Percentiles rank a stretch among this genome's conserved stretches.
Conservation (phyloP, 768 basidiomycete species). For the Hypholoma fasciculare region DNA sequence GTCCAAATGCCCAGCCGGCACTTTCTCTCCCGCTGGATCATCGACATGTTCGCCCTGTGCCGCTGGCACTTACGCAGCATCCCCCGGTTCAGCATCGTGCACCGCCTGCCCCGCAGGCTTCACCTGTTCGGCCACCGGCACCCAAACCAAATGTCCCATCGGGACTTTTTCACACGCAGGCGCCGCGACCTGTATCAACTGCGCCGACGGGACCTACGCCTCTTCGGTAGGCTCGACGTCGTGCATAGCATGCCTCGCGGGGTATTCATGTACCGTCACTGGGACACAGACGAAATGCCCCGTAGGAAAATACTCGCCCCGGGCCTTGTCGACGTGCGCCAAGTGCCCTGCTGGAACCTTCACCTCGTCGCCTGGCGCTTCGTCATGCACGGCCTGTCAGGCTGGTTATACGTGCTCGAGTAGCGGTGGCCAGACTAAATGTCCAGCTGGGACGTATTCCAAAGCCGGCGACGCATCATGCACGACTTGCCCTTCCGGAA, state of each 20-base stretch:
- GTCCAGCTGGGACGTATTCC: not conserved
- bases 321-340: not conserved
- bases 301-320: not conserved
- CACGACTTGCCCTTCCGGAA: not conserved
- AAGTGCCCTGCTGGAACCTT: not conserved
- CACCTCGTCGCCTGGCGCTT: not conserved
- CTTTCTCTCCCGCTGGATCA: not conserved
- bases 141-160: not conserved
- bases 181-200: not conserved
- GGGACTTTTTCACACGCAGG: not conserved
- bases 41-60: not conserved
- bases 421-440: not conserved
- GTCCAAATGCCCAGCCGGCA: not conserved
- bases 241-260: not conserved
- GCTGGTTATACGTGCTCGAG: not conserved
- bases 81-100: not conserved
- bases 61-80: not conserved
- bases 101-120: not conserved
- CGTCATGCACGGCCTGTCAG: not conserved
- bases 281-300: not conserved
- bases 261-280: not conserved
- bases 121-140: not conserved
- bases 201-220: not conserved
- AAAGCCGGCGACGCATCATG: not conserved
- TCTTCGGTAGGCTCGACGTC: not conserved